Conservation (phyloP, 768 basidiomycete species). For the Lactarius akahatsu region DNA sequence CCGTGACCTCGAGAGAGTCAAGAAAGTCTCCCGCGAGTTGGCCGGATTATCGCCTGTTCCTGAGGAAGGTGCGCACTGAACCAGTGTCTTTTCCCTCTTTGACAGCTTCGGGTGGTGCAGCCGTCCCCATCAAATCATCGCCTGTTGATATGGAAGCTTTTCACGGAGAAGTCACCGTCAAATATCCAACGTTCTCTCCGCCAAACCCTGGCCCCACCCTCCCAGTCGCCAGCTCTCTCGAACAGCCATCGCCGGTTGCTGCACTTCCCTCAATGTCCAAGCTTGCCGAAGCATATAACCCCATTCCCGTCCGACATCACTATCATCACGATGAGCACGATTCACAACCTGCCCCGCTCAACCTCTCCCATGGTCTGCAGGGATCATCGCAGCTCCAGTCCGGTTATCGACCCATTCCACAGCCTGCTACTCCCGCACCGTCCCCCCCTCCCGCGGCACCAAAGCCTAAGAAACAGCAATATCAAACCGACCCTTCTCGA, state of each 20-base stretch:
- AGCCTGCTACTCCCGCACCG: constrained; percentile 88
- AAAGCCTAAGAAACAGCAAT: constrained; percentile 97
- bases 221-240: constrained; percentile 33
- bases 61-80: constrained; percentile 43
- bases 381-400: constrained; percentile 40
- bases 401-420: constrained; percentile 48
- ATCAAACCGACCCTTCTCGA: constrained; percentile 91
- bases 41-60: constrained; percentile 63
- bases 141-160: constrained; percentile 90
- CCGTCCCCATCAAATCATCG: constrained; percentile 78
- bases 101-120: constrained; percentile 34
- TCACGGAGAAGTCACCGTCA: constrained; percentile 86
- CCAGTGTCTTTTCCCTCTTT: neutral
- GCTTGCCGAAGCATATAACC: constrained; percentile 87
- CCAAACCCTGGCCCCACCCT: constrained; percentile 42
- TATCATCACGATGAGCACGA: constrained; percentile 85
- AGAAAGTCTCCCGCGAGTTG: constrained; percentile 82
- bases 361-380: constrained; percentile 35
- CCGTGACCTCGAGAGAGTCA: constrained; percentile 79
- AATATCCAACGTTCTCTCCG: constrained; percentile 92
- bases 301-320: constrained; percentile 91
- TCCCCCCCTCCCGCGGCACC: constrained; percentile 72
- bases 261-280: constrained; percentile 50
- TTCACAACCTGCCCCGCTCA: constrained; percentile 43
- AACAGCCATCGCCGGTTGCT: constrained; percentile 31